Percentiles rank a stretch among this genome's conserved stretches.
phyloP scores from a whole-genome alignment of 1,284 basidiomycete genomes.

The Rhodotorula sp. region DNA sequence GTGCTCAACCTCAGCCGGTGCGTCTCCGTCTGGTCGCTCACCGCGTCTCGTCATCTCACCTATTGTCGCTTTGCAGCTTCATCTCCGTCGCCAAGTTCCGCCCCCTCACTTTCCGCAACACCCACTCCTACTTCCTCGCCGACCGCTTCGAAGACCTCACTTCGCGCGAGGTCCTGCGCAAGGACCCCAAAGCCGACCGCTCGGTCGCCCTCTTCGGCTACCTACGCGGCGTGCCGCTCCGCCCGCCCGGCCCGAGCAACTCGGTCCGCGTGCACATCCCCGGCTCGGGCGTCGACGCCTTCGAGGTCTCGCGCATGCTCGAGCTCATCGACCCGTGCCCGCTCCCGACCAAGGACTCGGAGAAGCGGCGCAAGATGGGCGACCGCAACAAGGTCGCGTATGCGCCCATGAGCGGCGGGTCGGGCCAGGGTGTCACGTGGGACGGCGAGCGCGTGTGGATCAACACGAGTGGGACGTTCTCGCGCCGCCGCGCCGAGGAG shows the following conservation, averaged over 20 bases:
- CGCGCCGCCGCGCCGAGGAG: slow-evolving; percentile 57
- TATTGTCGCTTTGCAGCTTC: slow-evolving; percentile 57
- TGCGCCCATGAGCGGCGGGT: slow-evolving; percentile 95
- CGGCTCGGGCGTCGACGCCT: slow-evolving; percentile 74
- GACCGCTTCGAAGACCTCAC: slow-evolving; percentile 97
- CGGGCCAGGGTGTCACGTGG: slow-evolving; percentile 74
- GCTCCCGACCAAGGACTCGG: slow-evolving; percentile 84
- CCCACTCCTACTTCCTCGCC: slow-evolving; percentile 92
- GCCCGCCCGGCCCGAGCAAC: slow-evolving; percentile 56
- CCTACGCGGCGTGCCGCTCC: slow-evolving; percentile 85
- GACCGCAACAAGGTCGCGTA: slow-evolving; percentile 95
- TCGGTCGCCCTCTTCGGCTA: slow-evolving; percentile 94
- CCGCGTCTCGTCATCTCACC: neutral
- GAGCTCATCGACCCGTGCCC: slow-evolving; percentile 91
- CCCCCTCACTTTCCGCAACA: slow-evolving; percentile 91
- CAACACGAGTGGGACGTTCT: slow-evolving; percentile 93
- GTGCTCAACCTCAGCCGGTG: slow-evolving; percentile 86
- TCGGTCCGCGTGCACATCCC: slow-evolving; percentile 89
- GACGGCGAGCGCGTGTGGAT: slow-evolving; percentile 99
- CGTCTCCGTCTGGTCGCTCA: neutral
- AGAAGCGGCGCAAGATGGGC: slow-evolving; percentile 87
- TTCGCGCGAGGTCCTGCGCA: slow-evolving; percentile 76
- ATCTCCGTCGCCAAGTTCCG: slow-evolving; percentile 99
- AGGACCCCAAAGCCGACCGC: slow-evolving; percentile 83
- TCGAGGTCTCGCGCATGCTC: slow-evolving; percentile 66